phyloP scores from a whole-genome alignment of 2,329 filamentous ascomycete species.

The Penicillium sp. region DNA sequence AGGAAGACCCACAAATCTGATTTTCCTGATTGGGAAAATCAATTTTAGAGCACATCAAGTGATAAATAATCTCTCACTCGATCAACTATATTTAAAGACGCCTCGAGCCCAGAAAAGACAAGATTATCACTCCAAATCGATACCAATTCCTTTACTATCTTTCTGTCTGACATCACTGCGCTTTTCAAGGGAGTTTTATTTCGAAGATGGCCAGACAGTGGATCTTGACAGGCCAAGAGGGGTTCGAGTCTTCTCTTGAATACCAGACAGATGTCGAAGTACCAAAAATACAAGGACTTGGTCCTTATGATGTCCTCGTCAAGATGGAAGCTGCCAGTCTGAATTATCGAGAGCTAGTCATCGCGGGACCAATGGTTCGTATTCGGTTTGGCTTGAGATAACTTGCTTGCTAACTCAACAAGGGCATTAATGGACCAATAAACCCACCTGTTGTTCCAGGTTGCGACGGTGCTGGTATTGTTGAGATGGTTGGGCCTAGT shows the following conservation, averaged over 20 bases:
- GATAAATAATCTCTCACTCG: neutral
- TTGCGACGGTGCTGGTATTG: neutral
- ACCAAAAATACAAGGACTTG: neutral
- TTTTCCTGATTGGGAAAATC: slow-evolving; percentile 5
- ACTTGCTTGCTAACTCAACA: neutral
- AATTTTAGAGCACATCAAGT: neutral
- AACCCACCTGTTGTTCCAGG: neutral
- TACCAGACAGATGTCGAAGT: slow-evolving; percentile 30
- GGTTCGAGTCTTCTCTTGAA: slow-evolving; percentile 40
- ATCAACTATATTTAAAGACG: neutral
- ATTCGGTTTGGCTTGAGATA: neutral
- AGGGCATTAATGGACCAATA: neutral
- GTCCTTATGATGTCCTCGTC: slow-evolving; percentile 3
- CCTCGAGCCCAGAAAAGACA: neutral
- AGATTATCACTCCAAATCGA: neutral
- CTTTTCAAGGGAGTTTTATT: neutral
- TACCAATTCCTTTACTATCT: neutral
- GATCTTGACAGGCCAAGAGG: slow-evolving; percentile 38
- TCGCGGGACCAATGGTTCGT: slow-evolving; percentile 8
- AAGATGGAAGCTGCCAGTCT: slow-evolving; percentile 1
- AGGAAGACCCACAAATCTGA: slow-evolving; percentile 2
- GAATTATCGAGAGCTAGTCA: slow-evolving; percentile 6
- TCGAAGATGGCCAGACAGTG: slow-evolving; percentile 37
- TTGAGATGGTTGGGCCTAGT: neutral
- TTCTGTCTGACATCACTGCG: neutral